Evolutionary conservation across 306 rosid genomes (phyloP), one percentile per base, ranked within the genome.

Genomic region (Malus sieversii): DNA sequence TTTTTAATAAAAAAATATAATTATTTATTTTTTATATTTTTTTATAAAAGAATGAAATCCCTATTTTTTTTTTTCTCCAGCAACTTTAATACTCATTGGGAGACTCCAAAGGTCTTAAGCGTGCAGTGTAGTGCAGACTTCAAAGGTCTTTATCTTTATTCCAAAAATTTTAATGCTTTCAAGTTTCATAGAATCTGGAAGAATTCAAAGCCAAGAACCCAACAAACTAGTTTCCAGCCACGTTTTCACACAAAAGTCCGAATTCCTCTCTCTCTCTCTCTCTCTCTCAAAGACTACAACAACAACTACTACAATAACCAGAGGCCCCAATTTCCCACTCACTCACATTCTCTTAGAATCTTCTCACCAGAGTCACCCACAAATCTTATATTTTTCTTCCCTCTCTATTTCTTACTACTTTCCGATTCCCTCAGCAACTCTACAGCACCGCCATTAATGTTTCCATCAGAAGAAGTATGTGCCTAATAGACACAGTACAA

Each of bases 401-500:
- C 44, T 22, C 63, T 70, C 52, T 72, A 25, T 53, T 68, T 76
- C 78, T 71, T 46, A 42, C 63, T 80, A 53, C 87, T 74, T 78
- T 51, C 77, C 70, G 67, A 71, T 77, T 71, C 85, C 85, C 79
- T 55, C 82, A 68, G 77, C 84, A 75, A 75, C 81, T 73, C 71
- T 69, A 57, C 72, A 84, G 77, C 76, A 68, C 52, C 19, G 58
- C 78, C 65, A 5, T 35, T 46, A 16, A 57, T 23, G 12, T 71
- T 62, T 20, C 27, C 35, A 15, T 48, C 29, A 12, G 44, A 5
- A 2, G 2, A 29, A 78, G 20, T 88, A 92, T 95, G 98, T 90
- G 97, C 80, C 86, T 89, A 35, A 87, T 85, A 76, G 96, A 90
- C 7, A 78, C 80, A 40, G 97, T 91, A 33, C 88, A 84, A 85